Base-by-base conservation (phyloP, 2,329 filamentous ascomycete species). In the Biscogniauxia mediterranea region DNA sequence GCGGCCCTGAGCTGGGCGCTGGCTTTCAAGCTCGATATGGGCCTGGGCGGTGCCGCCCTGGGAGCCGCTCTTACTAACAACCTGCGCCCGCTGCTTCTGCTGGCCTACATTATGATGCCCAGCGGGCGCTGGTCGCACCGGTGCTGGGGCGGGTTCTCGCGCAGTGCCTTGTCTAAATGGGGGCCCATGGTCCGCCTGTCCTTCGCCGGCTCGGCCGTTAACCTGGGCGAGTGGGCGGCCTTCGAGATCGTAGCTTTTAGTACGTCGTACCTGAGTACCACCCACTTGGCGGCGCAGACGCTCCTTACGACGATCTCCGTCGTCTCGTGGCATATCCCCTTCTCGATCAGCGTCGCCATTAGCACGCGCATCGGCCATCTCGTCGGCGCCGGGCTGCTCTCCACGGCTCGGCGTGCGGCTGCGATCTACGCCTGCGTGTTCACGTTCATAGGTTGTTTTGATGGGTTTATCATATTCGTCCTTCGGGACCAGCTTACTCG, bases 1-100 rank as follows among this genome's bases (percentile, higher is more conserved):
- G 78, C 79, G 15, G 58, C 79, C 0, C 71, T 83, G 23, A 82
- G 80, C 67, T 84, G 81, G 74, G 57, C 81, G 2, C 79, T 84
- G 17, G 80, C 76, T 1, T 76, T 79, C 61, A 69, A 66, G 8
- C 50, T 78, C 7, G 71, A 61, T 1, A 77, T 82, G 77, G 79
- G 81, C 0, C 78, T 85, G 5, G 76, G 77, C 1, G 83, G 83
- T 2, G 82, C 83, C 0, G 81, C 83, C 0, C 70, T 84, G 1
- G 81, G 80, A 13, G 77, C 77, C 1, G 82, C 82, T 0, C 62
- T 83, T 0, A 79, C 80, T 15, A 81, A 84, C 58, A 77, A 80
- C 42, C 71, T 84, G 2, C 77, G 82, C 0, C 80, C 80, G 0
- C 28, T 81, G 0, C 69, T 84, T 2, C 75, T 85, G 0, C 73